phyloP scores from a whole-genome alignment of 768 basidiomycete genomes.

The Gloeopeniophorella convolvens region DNA sequence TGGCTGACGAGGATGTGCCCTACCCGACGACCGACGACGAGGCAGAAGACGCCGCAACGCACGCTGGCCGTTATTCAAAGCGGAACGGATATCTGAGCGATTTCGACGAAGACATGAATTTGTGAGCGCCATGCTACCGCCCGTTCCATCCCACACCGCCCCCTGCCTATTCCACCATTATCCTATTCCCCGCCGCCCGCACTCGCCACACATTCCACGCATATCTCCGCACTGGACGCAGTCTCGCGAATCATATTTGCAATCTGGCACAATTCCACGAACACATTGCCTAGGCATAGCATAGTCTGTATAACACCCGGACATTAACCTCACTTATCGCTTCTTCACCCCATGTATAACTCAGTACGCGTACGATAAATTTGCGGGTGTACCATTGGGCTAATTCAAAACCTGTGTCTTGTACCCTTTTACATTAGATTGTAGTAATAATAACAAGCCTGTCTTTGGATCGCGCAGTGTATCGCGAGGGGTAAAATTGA shows the following conservation, averaged over 20 bases:
- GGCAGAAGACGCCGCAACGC: conserved; percentile 55
- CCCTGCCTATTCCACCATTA: neutral
- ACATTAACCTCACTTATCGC: conserved; percentile 8
- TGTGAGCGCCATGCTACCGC: conserved; percentile 23
- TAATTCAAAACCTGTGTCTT: neutral
- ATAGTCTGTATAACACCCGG: conserved; percentile 12
- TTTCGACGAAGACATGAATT: conserved; percentile 30
- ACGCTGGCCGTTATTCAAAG: conserved; percentile 66
- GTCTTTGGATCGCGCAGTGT: neutral
- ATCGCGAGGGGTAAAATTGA: neutral
- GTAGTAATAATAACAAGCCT: conserved; percentile 6
- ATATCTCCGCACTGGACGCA: conserved; percentile 5
- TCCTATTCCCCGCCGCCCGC: neutral
- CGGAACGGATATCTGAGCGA: conserved; percentile 37
- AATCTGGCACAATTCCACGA: conserved; percentile 15
- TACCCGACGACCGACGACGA: conserved; percentile 67
- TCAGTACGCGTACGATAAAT: conserved; percentile 1
- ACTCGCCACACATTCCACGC: conserved; percentile 10
- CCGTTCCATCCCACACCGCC: conserved; percentile 3
- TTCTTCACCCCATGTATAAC: conserved; percentile 1
- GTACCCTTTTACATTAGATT: conserved; percentile 9
- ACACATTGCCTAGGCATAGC: conserved; percentile 11
- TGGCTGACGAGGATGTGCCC: conserved; percentile 33
- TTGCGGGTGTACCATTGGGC: conserved; percentile 2
- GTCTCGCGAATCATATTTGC: conserved; percentile 8